These are phyloP conservation scores for Candolleomyces aberdarensis DNA, from an alignment of 768 basidiomycete species.

Conservation along the genomic window DNA sequence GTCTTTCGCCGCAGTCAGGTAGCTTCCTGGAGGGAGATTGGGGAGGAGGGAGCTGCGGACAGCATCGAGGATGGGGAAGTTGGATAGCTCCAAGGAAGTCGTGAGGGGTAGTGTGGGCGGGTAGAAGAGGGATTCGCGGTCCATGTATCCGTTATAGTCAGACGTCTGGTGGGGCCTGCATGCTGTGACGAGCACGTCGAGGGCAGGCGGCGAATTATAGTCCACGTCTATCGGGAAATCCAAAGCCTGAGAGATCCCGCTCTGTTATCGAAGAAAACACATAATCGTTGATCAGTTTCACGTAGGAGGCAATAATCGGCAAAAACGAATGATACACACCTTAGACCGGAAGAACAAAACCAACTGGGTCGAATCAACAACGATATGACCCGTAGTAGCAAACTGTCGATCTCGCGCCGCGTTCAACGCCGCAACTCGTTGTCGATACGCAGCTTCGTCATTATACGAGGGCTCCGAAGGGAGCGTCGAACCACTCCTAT, in stretches of 20 bases:
- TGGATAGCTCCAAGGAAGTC: constrained; percentile 73
- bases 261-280: constrained; percentile 33
- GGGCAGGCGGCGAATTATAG: constrained; percentile 69
- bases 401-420: constrained; percentile 60
- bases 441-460: constrained; percentile 51
- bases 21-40: constrained; percentile 61
- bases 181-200: constrained; percentile 74
- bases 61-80: constrained; percentile 79
- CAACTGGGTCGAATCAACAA: constrained; percentile 63
- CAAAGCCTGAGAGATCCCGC: constrained; percentile 74
- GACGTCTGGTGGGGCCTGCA: constrained; percentile 64
- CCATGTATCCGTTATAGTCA: constrained; percentile 49
- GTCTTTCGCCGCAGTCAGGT: constrained; percentile 66
- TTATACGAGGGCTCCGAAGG: constrained; percentile 30
- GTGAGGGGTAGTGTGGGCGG: constrained; percentile 72
- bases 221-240: constrained; percentile 81
- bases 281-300: constrained; percentile 3
- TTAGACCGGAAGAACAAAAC: constrained; percentile 79
- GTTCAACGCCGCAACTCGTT: constrained; percentile 54
- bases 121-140: constrained; percentile 68
- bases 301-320: background rate
- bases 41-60: constrained; percentile 73
- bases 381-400: constrained; percentile 64
- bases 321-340: constrained; percentile 35
- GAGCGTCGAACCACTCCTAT: constrained; percentile 25